These are phyloP conservation scores for Lanmaoa pseudosensibilis DNA, from an alignment of 768 basidiomycete species.

Conservation along the genomic window DNA sequence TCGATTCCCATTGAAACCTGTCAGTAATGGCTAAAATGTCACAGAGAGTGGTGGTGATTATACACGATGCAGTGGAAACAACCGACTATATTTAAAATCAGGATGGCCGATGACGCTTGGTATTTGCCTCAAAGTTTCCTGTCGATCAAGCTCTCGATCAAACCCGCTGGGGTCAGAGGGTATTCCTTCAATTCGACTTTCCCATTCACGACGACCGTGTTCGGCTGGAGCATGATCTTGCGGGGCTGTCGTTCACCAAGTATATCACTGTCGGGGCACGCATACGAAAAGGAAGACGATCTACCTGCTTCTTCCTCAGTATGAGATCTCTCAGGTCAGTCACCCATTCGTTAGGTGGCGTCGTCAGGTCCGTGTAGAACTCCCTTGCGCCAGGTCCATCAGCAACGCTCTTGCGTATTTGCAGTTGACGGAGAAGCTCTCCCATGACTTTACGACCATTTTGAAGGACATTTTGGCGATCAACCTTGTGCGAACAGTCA, in stretches of 20 bases:
- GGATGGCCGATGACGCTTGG: neutral
- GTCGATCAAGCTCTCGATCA: conserved; percentile 83
- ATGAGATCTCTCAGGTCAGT: conserved; percentile 76
- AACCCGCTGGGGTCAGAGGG: conserved; percentile 66
- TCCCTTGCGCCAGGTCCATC: conserved; percentile 77
- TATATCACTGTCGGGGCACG: neutral
- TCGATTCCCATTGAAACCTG: no score
- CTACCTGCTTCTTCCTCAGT: conserved; percentile 72
- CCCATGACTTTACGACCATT: conserved; percentile 68
- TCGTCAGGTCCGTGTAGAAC: conserved; percentile 80
- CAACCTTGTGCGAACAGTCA: conserved; percentile 47
- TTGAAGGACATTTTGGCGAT: conserved; percentile 64
- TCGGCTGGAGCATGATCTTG: conserved; percentile 84
- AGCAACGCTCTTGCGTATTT: conserved; percentile 83
- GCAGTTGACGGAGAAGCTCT: conserved; percentile 74
- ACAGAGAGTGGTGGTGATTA: no score
- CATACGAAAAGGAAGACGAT: conserved; percentile 23
- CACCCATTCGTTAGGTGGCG: conserved; percentile 69
- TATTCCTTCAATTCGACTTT: conserved; percentile 81
- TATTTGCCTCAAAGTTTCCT: conserved; percentile 44
- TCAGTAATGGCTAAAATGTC: neutral
- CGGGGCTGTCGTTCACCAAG: conserved; percentile 53
- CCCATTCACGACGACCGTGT: conserved; percentile 63
- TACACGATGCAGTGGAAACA: neutral
- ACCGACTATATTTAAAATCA: neutral